Conservation (phyloP, 228 moss, liverwort and hornwort genomes). For the Sphagnum fallax region DNA sequence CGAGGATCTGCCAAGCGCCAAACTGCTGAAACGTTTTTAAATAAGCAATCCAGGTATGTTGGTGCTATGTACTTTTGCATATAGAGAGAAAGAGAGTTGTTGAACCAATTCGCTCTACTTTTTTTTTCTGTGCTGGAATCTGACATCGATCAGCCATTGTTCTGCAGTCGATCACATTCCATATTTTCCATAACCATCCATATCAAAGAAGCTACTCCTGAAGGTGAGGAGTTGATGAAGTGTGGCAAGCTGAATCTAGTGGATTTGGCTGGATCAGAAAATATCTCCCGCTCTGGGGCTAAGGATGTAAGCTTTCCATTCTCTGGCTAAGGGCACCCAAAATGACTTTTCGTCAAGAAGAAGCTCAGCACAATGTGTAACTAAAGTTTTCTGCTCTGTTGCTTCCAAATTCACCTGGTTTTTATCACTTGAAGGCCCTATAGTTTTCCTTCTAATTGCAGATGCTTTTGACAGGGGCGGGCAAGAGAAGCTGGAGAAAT, state of each 20-base stretch:
- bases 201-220: constrained; percentile 96
- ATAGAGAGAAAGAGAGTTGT: too few species aligned
- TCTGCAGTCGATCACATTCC: constrained; percentile 81
- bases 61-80: neutral
- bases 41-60: constrained; percentile 87
- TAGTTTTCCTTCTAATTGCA: neutral
- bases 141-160: too few species aligned
- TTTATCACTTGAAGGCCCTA: neutral
- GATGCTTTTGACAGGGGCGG: constrained; percentile 37
- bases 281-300: constrained; percentile 91
- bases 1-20: constrained; percentile 90
- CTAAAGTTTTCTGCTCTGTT: too few species aligned
- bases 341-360: too few species aligned
- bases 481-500: constrained; percentile 98
- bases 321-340: neutral
- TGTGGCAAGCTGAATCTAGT: constrained; percentile 95
- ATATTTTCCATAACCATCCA: constrained; percentile 93
- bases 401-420: too few species aligned
- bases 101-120: too few species aligned
- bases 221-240: constrained; percentile 97
- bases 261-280: constrained; percentile 94
- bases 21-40: constrained; percentile 87
- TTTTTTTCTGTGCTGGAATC: too few species aligned
- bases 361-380: too few species aligned
- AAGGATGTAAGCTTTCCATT: constrained; percentile 53